These are phyloP conservation scores for Chaetomium globosum DNA, from an alignment of 2,329 filamentous ascomycete genomes.

Conservation along the genomic window DNA sequence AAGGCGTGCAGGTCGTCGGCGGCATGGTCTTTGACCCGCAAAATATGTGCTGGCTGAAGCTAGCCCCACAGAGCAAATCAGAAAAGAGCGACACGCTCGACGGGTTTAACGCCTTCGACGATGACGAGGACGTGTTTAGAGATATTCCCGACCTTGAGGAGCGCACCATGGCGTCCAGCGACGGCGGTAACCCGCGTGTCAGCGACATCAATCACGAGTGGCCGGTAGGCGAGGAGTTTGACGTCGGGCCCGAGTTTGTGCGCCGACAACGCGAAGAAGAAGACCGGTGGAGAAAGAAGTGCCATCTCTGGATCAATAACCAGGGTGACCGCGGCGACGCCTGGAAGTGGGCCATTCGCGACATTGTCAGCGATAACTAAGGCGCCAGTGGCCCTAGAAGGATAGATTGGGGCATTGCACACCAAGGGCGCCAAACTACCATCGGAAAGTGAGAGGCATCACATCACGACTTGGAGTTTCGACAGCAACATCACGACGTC, in stretches of 20 bases:
- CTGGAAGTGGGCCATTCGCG: constrained; percentile 78
- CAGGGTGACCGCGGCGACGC: constrained; percentile 58
- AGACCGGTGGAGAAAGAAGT: constrained; percentile 84
- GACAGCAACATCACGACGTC: neutral
- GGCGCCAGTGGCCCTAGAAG: neutral
- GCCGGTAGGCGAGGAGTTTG: constrained; percentile 93
- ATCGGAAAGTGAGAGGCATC: neutral
- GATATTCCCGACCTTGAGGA: constrained; percentile 93
- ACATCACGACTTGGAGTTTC: constrained; percentile 22
- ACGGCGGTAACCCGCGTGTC: constrained; percentile 53
- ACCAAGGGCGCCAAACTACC: neutral
- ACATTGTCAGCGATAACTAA: constrained; percentile 50
- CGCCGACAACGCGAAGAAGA: constrained; percentile 88
- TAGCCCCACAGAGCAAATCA: constrained; percentile 53
- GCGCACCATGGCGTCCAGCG: constrained; percentile 52
- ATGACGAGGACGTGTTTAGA: constrained; percentile 92
- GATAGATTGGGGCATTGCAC: neutral
- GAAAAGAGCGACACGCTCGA: constrained; percentile 62
- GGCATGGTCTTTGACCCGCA: constrained; percentile 98
- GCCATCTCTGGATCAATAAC: constrained; percentile 75
- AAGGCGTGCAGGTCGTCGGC: constrained; percentile 91
- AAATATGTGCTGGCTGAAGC: constrained; percentile 96
- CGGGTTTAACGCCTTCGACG: constrained; percentile 71
- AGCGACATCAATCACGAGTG: constrained; percentile 74
- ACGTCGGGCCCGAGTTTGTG: constrained; percentile 93